Conservation (phyloP, 2,329 filamentous ascomycete species). For the Monosporascus ibericus region DNA sequence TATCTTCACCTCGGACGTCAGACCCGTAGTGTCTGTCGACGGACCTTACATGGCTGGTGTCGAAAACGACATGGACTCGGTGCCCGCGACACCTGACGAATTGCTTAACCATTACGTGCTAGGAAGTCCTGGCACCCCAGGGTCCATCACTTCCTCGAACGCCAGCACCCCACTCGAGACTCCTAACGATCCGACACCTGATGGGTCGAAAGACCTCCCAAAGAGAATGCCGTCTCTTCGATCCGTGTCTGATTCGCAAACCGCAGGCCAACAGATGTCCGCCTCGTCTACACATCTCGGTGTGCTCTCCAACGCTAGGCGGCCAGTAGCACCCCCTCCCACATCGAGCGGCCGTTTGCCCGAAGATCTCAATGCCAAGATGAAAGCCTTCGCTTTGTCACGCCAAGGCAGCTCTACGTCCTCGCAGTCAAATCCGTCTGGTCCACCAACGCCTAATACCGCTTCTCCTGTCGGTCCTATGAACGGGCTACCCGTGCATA, state of each 20-base stretch:
- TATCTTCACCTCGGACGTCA: not conserved
- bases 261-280: slow-evolving; percentile 52
- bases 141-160: slow-evolving; percentile 40
- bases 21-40: not conserved
- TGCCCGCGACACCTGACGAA: slow-evolving; percentile 43
- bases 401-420: slow-evolving; percentile 35
- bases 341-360: slow-evolving; percentile 36
- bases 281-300: slow-evolving; percentile 80
- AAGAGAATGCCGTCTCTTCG: slow-evolving; percentile 54
- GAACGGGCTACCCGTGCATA: slow-evolving; percentile 33
- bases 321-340: slow-evolving; percentile 38
- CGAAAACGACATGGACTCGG: slow-evolving; percentile 23
- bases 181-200: slow-evolving; percentile 24
- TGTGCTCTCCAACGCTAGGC: slow-evolving; percentile 60
- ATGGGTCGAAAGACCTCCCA: slow-evolving; percentile 23
- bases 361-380: slow-evolving; percentile 41
- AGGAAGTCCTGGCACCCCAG: slow-evolving; percentile 36
- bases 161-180: slow-evolving; percentile 42
- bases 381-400: slow-evolving; percentile 39
- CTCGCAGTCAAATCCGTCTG: slow-evolving; percentile 23
- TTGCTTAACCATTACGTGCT: slow-evolving; percentile 26
- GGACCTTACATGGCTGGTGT: slow-evolving; percentile 10
- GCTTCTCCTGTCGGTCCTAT: slow-evolving; percentile 21
- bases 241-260: slow-evolving; percentile 52
- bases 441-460: slow-evolving; percentile 23